Base-by-base conservation (phyloP, 441 rosid genomes). In the Eutrema salsugineum region DNA sequence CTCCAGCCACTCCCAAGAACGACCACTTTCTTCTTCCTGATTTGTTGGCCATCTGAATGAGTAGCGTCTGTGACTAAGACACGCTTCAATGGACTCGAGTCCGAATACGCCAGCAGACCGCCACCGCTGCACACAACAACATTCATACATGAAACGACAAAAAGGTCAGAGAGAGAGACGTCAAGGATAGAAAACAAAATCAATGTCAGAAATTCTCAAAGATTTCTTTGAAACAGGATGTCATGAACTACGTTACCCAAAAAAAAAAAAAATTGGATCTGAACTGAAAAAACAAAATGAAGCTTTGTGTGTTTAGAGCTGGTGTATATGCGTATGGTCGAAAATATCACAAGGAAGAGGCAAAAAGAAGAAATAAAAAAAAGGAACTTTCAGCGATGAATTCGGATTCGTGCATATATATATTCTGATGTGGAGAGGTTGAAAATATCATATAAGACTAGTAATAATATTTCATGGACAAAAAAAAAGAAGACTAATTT, bases 1-100 rank as follows among this genome's bases (percentile, higher is more conserved):
- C 87, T 86, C 90, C 90, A 85, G 5, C 92, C 90, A 49, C 86
- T 87, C 19, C 90, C 90, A 19, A 85, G 87, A 24, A 86, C 88
- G 50, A 86, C 86, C 63, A 87, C 86, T 70, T 80, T 87, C 84
- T 85, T 86, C 76, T 79, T 86, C 80, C 32, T 81, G 35, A 16
- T 38, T 48, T 46, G 73, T 15, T 63, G 48, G 5, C 71, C 60
- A 35, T 58, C 73, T 20, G 56, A 15, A 5, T 57, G 65, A 16
- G 53, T 70, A n/a, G 56, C 51, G 40, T 67, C 78, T 1, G 80
- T 59, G 6, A 65, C 5, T 35, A 61, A n/a, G 14, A 8, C 8
- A 38, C 63, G 60, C 2, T 11, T 76, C 43, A 72, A 19, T 16
- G 84, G 65, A 17, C 9, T 61, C 60, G 66, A 49, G 66, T 81